Percentiles rank a stretch among this genome's conserved stretches.
Conservation (phyloP, 441 rosid species). For the Pelargonium fulgidum region DNA sequence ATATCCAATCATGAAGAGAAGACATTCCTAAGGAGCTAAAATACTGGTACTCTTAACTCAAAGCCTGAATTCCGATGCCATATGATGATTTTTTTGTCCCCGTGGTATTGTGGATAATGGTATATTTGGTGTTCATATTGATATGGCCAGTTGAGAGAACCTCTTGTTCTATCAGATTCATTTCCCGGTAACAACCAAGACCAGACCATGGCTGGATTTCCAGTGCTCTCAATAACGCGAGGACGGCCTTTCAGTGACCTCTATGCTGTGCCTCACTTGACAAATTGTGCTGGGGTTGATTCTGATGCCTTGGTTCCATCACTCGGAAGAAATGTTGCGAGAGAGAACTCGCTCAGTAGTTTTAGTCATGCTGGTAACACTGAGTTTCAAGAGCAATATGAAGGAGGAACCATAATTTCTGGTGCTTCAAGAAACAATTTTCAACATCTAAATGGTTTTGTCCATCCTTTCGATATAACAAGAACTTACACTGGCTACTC, state of each 20-base stretch:
- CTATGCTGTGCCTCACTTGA: conserved; percentile 19
- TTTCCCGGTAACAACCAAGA: conserved; percentile 27
- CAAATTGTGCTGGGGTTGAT: conserved; percentile 16
- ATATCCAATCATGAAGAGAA: not conserved
- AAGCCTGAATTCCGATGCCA: not conserved
- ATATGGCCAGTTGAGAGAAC: conserved; percentile 24
- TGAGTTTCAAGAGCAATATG: conserved; percentile 35
- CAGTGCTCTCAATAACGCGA: conserved; percentile 28
- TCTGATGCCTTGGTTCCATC: conserved; percentile 25
- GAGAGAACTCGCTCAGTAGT: conserved; percentile 4
- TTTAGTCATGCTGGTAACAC: conserved; percentile 22
- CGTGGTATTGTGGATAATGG: conserved; percentile 25
- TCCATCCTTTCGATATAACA: conserved; percentile 32
- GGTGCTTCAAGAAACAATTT: conserved; percentile 35
- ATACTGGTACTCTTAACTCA: not conserved
- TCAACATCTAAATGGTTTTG: conserved; percentile 37
- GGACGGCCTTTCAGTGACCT: conserved; percentile 27
- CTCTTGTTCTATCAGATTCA: conserved; percentile 29
- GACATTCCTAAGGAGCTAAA: conserved; percentile 1
- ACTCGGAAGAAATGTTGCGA: conserved; percentile 24
- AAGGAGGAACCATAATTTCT: conserved; percentile 33
- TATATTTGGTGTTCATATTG: conserved; percentile 26
- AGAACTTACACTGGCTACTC: conserved; percentile 34
- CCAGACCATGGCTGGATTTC: conserved; percentile 27
- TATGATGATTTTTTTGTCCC: conserved; percentile 9